Percentiles rank a stretch among this genome's conserved stretches.
These are phyloP conservation scores for Pseudogymnoascus sp. DNA, from an alignment of 2,329 filamentous ascomycete genomes.

Conservation along the genomic window DNA sequence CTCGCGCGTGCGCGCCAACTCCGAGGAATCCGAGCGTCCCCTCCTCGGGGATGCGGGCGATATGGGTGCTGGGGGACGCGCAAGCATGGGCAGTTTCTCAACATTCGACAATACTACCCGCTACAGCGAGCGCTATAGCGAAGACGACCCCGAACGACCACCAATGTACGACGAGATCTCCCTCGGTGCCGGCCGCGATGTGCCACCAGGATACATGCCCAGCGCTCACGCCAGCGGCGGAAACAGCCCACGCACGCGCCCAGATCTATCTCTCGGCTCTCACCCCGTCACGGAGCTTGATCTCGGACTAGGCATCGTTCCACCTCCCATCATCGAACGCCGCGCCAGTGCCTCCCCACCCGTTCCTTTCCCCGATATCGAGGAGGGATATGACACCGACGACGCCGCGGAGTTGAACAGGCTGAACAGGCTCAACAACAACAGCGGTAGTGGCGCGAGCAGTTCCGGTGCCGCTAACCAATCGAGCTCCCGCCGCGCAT, in stretches of 20 bases:
- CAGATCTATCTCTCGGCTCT: not conserved
- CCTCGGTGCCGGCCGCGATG: not conserved
- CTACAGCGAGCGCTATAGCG: not conserved
- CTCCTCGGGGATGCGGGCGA: constrained; percentile 58
- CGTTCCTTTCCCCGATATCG: not conserved
- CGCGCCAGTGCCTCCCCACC: not conserved
- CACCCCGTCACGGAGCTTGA: not conserved
- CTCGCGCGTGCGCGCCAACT: constrained; percentile 64
- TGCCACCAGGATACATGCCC: not conserved
- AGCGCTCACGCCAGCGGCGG: not conserved
- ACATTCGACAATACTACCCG: not conserved
- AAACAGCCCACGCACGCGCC: not conserved
- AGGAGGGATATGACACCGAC: not conserved
- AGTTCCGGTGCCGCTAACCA: not conserved
- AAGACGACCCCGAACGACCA: not conserved
- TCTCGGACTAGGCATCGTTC: not conserved
- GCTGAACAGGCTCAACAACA: not conserved
- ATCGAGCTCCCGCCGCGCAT: not conserved
- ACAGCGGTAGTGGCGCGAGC: not conserved
- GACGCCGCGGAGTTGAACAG: not conserved
- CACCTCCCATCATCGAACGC: not conserved
- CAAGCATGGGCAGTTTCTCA: not conserved
- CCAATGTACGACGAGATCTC: not conserved
- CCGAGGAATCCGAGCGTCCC: constrained; percentile 62
- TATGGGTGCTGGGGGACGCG: not conserved